A percentile compares a stretch with the other conserved stretches of the same genome.
These are phyloP conservation scores for Pholiota adiposa DNA, from an alignment of 1,284 basidiomycete genomes.

Conservation along the genomic window DNA sequence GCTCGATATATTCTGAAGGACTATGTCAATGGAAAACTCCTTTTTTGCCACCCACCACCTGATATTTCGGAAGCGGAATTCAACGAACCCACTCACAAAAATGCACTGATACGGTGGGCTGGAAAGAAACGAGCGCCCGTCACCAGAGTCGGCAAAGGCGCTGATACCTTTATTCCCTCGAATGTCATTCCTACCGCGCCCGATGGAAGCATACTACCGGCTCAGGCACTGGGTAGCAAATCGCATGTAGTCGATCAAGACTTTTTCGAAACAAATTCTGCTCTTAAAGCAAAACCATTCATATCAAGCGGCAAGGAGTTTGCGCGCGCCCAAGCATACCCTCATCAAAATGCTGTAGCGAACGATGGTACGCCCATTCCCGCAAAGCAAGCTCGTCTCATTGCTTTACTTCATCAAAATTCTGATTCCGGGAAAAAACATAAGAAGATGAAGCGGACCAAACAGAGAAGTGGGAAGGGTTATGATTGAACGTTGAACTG, in stretches of 20 bases:
- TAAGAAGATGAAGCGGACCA: slow-evolving; percentile 84
- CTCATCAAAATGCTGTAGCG: slow-evolving; percentile 81
- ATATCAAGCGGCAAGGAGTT: slow-evolving; percentile 65
- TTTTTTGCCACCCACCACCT: slow-evolving; percentile 91
- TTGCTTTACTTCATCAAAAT: slow-evolving; percentile 50
- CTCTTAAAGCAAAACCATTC: slow-evolving; percentile 59
- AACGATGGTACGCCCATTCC: slow-evolving; percentile 73
- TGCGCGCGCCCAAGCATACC: slow-evolving; percentile 67
- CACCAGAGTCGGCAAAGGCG: slow-evolving; percentile 81
- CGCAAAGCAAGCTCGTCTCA: slow-evolving; percentile 50
- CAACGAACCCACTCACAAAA: slow-evolving; percentile 75
- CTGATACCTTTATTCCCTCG: slow-evolving; percentile 77
- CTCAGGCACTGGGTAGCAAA: slow-evolving; percentile 49
- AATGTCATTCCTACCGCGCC: slow-evolving; percentile 26
- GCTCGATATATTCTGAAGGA: slow-evolving; percentile 96
- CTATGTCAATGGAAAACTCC: slow-evolving; percentile 93
- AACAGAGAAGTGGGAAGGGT: slow-evolving; percentile 89
- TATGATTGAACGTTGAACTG: slow-evolving; percentile 60
- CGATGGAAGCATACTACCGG: slow-evolving; percentile 29
- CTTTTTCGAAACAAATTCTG: slow-evolving; percentile 74
- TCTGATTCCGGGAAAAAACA: slow-evolving; percentile 79
- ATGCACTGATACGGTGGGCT: slow-evolving; percentile 60
- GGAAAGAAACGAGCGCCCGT: slow-evolving; percentile 86
- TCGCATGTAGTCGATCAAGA: slow-evolving; percentile 78
- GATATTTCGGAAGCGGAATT: slow-evolving; percentile 71